Evolutionary conservation across 768 basidiomycete genomes (phyloP), one percentile per base, ranked within the genome.

Genomic region (Leucocoprinus leucothites): DNA sequence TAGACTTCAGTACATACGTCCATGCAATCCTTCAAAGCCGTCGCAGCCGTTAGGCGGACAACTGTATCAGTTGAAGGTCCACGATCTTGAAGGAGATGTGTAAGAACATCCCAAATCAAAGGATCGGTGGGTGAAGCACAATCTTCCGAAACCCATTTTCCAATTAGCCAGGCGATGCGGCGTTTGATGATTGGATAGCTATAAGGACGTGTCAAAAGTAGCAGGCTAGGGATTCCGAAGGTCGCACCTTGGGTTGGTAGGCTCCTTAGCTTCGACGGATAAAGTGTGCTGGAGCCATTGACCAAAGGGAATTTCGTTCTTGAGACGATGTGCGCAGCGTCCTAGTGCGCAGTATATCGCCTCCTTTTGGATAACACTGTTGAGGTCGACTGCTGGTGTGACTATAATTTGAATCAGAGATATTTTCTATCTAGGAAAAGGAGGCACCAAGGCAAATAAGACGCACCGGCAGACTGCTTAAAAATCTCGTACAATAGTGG

Each of bases 81-180:
- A 42, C 82, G 80, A 58, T 89, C 86, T 57, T 78, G 76, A 47
- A 98, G 67, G 21, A 98, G 79, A 64, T 91, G 84, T 7, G 89
- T 74, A 0, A 98, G 75, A 26, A 94, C 78, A 58, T 91, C 81
- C 92, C 94, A 98, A 25, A 94, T 73, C 51, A 77, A 71, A 1
- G 82, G 73, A 57, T 87, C 82, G 44, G 82, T 81, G 1, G 83
- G 76, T 13, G 79, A 73, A 18, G 79, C 69, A 58, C 84, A 84
- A 55, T 81, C 78, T 45, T 93, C 88, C 13, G 82, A 74, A 31
- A 93, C 78, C 89, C 92, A 94, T 76, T 86, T 89, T 22, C 95
- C 94, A 44, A 98, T 80, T 3, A 98, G 74, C 94, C 94, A 97
- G 1, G 95, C 94, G 60, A 98, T 89, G 28, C 95, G 82, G n/a